Percentiles rank a stretch among this genome's conserved stretches.
Conservation (phyloP, 2,329 filamentous ascomycete species). For the Ophiocordyceps polyrhachis-furcata region DNA sequence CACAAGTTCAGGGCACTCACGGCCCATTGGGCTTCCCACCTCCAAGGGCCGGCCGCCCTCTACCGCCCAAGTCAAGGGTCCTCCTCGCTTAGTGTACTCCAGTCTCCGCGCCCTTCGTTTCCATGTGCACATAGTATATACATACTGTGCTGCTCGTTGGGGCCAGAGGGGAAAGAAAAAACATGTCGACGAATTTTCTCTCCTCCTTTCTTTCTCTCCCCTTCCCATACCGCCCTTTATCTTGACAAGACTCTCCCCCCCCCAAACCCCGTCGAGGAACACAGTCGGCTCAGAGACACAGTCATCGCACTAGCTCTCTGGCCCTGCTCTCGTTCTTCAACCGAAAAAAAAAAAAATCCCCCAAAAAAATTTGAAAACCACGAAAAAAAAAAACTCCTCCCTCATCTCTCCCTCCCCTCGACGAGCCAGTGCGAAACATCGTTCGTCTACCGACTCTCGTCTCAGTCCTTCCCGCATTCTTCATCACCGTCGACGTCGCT, state of each 20-base stretch:
- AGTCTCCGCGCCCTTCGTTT: too few species aligned
- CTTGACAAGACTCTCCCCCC: slow-evolving; percentile 15
- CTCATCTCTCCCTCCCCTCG: neutral
- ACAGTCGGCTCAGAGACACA: slow-evolving; percentile 34
- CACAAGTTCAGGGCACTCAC: neutral
- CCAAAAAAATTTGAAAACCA: slow-evolving; percentile 43
- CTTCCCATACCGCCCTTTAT: slow-evolving; percentile 26
- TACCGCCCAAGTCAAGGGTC: too few species aligned
- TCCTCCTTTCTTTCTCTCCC: slow-evolving; percentile 15
- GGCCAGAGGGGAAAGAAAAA: slow-evolving; percentile 14
- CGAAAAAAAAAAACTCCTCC: slow-evolving; percentile 32
- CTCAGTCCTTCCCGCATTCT: slow-evolving; percentile 5
- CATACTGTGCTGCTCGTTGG: slow-evolving; percentile 1
- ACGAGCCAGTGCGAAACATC: neutral
- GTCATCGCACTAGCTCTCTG: slow-evolving; percentile 40
- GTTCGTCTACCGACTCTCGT: slow-evolving; percentile 1
- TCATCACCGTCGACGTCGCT: slow-evolving; percentile 1
- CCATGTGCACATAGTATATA: neutral
- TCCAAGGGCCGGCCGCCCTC: too few species aligned
- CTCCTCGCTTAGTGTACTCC: too few species aligned
- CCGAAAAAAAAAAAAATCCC: slow-evolving; percentile 25
- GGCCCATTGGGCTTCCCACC: neutral
- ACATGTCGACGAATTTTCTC: slow-evolving; percentile 18
- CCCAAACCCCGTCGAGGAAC: slow-evolving; percentile 22
- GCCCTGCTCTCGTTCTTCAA: slow-evolving; percentile 34